Evolutionary conservation across 1,284 basidiomycete species (phyloP), one percentile per base, ranked within the genome.

Genomic region (Malassezia slooffiae): DNA sequence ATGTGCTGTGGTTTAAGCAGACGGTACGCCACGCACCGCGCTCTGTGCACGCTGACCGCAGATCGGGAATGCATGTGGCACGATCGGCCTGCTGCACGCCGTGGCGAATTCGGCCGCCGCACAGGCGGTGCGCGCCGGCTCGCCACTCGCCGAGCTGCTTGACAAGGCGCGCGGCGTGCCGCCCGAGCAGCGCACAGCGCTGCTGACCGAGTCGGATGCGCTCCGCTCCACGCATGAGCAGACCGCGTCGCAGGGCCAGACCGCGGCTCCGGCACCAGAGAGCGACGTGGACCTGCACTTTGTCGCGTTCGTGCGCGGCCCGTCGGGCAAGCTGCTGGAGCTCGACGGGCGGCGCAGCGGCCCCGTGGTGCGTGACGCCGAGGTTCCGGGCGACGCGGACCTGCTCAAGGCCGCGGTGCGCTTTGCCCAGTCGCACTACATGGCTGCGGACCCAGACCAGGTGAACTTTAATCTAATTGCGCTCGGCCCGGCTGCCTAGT

Each of bases 21-120:
- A 67, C 60, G 3, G 24, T 26, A 12, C 7, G 24, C 12, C 24
- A 12, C 7, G 12, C 12, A n/a, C n/a, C n/a, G n/a, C n/a, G n/a
- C n/a, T n/a, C n/a, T n/a, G n/a, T n/a, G n/a, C n/a, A n/a, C n/a
- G 24, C 24, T 26, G 24, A 26, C 24, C n/a, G n/a, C n/a, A 26
- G 9, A 70, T 70, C 33, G 59, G 61, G 5, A 70, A 70, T 42
- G 68, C 68, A 0, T 70, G 68, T 38, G 68, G 68, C 8, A 70
- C 68, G 10, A 70, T 70, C 34, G 68, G 61, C 9, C 58, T 70
- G 3, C 53, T 70, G 7, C 68, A 70, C 36, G 57, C 62, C 0
- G 50, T 70, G 9, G 50, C 55, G 34, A 69, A 70, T 48, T 57
- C 62, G 8, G 38, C 41, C 2, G 64, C 62, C 2, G n/a, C 43